phyloP scores from a whole-genome alignment of 2,329 filamentous ascomycete species.

The Teratosphaeria nubilosa region DNA sequence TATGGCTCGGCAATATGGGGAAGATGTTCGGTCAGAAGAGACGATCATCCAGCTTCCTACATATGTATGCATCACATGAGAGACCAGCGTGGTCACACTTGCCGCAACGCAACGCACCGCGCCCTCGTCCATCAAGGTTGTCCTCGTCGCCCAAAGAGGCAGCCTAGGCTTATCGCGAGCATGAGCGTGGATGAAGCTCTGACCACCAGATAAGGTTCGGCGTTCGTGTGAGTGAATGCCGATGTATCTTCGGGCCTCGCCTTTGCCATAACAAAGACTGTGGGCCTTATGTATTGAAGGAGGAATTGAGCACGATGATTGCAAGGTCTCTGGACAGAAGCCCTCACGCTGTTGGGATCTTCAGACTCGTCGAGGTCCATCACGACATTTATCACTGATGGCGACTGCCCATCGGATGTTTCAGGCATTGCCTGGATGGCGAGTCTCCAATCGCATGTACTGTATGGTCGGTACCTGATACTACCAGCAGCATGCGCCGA shows the following conservation, averaged over 20 bases:
- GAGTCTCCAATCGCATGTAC: not conserved
- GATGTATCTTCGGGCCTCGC: not conserved
- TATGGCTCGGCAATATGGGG: not conserved
- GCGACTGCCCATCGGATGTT: not conserved
- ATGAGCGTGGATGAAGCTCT: not conserved
- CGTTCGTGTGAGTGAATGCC: not conserved
- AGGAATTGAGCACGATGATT: not conserved
- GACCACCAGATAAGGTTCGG: not conserved
- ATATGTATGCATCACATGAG: not conserved
- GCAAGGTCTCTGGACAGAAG: not conserved
- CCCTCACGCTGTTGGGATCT: not conserved
- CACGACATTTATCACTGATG: not conserved
- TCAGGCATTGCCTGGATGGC: not conserved
- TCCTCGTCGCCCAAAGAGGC: not conserved
- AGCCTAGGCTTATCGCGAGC: not conserved
- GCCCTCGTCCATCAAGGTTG: not conserved
- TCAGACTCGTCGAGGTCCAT: not conserved
- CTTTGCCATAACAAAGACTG: not conserved
- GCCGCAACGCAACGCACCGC: not conserved
- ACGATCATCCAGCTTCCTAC: not conserved
- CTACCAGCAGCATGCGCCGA: not conserved
- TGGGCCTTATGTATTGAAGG: not conserved
- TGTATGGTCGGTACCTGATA: not conserved
- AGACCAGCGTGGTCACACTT: not conserved
- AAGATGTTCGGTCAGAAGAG: not conserved